These are phyloP conservation scores for Cyberlindnera bimundalis DNA, from an alignment of 805 yeast genomes.

Conservation along the genomic window DNA sequence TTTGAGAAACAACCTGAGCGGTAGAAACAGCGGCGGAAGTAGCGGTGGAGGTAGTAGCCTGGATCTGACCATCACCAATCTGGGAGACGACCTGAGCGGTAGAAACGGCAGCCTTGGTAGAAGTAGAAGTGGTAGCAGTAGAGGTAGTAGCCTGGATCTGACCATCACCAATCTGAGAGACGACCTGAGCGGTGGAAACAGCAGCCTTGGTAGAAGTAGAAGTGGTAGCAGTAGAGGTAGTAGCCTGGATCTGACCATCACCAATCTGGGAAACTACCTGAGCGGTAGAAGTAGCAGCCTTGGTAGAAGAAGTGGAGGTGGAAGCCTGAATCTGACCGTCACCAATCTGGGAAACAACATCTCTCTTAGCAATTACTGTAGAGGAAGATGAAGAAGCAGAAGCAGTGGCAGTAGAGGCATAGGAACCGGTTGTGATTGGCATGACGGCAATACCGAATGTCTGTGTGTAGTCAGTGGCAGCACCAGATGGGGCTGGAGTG, in stretches of 20 bases:
- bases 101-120: constrained; percentile 31
- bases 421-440: constrained; percentile 32
- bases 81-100: constrained; percentile 29
- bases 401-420: constrained; percentile 24
- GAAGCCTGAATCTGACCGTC: constrained; percentile 57
- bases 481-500: constrained; percentile 35
- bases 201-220: constrained; percentile 23
- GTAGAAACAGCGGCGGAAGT: constrained; percentile 29
- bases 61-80: constrained; percentile 24
- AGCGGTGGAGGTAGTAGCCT: constrained; percentile 18
- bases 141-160: constrained; percentile 44
- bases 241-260: constrained; percentile 26
- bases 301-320: constrained; percentile 23
- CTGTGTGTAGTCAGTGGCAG: constrained; percentile 35
- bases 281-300: constrained; percentile 36
- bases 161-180: constrained; percentile 57
- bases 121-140: constrained; percentile 21
- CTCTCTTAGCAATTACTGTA: constrained; percentile 19
- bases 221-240: constrained; percentile 11
- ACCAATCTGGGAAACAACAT: constrained; percentile 46
- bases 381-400: constrained; percentile 26
- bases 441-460: constrained; percentile 43
- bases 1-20: constrained; percentile 26
- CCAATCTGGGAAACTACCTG: constrained; percentile 19
- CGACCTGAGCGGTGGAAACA: constrained; percentile 38